Conservation (phyloP, 768 basidiomycete genomes). For the Clathrus columnatus region DNA sequence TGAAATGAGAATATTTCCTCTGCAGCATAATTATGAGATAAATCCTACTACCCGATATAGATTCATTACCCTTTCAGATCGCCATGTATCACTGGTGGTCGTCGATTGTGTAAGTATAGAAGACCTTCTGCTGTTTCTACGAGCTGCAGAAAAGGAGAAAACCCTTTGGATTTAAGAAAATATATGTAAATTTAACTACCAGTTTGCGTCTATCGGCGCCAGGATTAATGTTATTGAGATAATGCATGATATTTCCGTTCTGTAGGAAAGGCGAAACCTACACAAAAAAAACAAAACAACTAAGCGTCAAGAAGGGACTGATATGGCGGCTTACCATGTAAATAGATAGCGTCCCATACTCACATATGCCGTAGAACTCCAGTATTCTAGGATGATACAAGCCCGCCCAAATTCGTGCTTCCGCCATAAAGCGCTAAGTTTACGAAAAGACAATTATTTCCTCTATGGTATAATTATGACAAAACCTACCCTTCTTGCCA, state of each 20-base stretch:
- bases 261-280: slow-evolving; percentile 17
- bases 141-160: slow-evolving; percentile 22
- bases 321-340: background rate
- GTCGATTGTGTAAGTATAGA: slow-evolving; percentile 33
- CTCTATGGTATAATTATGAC: background rate
- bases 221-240: slow-evolving; percentile 11
- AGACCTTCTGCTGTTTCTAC: slow-evolving; percentile 36
- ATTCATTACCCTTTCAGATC: slow-evolving; percentile 18
- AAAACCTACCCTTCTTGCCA: slow-evolving; percentile 1
- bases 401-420: slow-evolving; percentile 10
- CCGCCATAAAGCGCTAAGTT: slow-evolving; percentile 9
- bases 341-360: slow-evolving; percentile 11
- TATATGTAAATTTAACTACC: background rate
- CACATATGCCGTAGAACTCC: slow-evolving; percentile 14
- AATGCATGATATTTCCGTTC: slow-evolving; percentile 19
- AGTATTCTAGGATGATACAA: slow-evolving; percentile 12
- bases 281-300: background rate
- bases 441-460: background rate
- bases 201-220: background rate
- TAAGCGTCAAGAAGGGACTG: background rate
- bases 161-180: background rate
- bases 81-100: slow-evolving; percentile 28
- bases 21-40: slow-evolving; percentile 12
- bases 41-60: background rate
- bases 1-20: slow-evolving; percentile 41